Conservation (phyloP, 805 yeast species). For the Ascoidea rubescens region DNA sequence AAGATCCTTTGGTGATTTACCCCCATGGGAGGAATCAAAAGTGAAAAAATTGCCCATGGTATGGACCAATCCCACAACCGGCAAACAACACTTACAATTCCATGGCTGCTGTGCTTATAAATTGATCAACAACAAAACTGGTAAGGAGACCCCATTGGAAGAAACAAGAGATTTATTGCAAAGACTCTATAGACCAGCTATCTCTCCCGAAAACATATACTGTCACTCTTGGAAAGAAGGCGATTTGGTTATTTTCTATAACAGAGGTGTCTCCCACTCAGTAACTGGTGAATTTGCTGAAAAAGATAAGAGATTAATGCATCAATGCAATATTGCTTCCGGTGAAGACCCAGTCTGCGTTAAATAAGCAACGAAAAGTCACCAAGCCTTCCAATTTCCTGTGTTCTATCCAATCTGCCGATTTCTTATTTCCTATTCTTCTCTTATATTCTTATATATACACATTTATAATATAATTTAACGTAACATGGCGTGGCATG, state of each 20-base stretch:
- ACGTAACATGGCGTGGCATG: too few relatives aligned
- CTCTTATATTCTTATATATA: too few relatives aligned
- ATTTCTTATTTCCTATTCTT: too few relatives aligned
- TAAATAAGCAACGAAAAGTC: neutral
- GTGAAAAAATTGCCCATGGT: conserved; percentile 72
- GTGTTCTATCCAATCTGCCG: neutral
- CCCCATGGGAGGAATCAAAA: conserved; percentile 72
- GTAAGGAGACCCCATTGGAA: conserved; percentile 46
- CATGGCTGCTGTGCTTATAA: conserved; percentile 80
- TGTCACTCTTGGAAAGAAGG: conserved; percentile 78
- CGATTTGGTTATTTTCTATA: conserved; percentile 75
- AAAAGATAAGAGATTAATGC: conserved; percentile 77
- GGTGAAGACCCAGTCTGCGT: conserved; percentile 46
- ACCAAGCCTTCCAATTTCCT: neutral
- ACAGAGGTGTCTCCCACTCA: conserved; percentile 85
- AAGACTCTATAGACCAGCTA: conserved; percentile 74
- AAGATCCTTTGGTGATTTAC: conserved; percentile 48
- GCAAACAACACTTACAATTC: conserved; percentile 69
- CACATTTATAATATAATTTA: too few relatives aligned
- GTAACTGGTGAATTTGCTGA: conserved; percentile 80
- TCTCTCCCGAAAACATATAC: conserved; percentile 57
- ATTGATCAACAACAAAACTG: conserved; percentile 38
- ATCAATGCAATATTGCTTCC: conserved; percentile 85
- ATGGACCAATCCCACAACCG: conserved; percentile 86
- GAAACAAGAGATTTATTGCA: conserved; percentile 66